Evolutionary conservation across 495 filamentous ascomycete genomes (phyloP), one percentile per base, ranked within the genome.

Genomic region (Podospora australis): DNA sequence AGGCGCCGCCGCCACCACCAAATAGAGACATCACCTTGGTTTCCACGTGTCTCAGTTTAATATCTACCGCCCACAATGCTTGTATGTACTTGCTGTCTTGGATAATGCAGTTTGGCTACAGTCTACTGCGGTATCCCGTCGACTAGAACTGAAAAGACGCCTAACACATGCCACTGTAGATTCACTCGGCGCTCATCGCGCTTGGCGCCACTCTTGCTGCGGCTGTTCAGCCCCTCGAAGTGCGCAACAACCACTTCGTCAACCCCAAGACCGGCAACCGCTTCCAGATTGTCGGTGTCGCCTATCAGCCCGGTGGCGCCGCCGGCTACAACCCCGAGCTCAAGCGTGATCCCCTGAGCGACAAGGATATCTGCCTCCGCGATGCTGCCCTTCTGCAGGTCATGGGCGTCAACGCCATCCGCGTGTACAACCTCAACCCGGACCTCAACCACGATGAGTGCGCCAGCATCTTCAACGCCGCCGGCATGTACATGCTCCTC

Each of bases 301-400:
- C 90, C 71, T 96, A 96, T 70, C 91, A 97, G 70, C 91, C 91
- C 22, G 90, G 89, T 58, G 91, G 90, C 60, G 79, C 82, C 44
- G 74, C 79, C n/a, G 90, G 80, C 35, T 95, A 94, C 69, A 74
- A 82, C 55, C 74, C 78, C 8, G 69, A 63, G 6, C 51, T 59
- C 16, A 72, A 74, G 10, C 63, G 72, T 35, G 91, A 97, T 64
- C 83, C 90, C 40, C 73, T 97, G 41, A 88, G 78, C 58, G 74
- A 95, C 63, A 73, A 70, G 20, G 77, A 81, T 23, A 72, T 78
- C 45, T 97, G 91, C 72, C 68, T 91, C 56, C 83, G 91, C 41
- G 91, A 97, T 75, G 91, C 92, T 41, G 89, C 89, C 8, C 71
- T 97, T 20, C 88, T 97, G 80, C 91, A 97, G 73, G 64, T 76